These are phyloP conservation scores for Apophysomyces sp. DNA, from an alignment of 371 early-diverging fungal species.

Conservation along the genomic window DNA sequence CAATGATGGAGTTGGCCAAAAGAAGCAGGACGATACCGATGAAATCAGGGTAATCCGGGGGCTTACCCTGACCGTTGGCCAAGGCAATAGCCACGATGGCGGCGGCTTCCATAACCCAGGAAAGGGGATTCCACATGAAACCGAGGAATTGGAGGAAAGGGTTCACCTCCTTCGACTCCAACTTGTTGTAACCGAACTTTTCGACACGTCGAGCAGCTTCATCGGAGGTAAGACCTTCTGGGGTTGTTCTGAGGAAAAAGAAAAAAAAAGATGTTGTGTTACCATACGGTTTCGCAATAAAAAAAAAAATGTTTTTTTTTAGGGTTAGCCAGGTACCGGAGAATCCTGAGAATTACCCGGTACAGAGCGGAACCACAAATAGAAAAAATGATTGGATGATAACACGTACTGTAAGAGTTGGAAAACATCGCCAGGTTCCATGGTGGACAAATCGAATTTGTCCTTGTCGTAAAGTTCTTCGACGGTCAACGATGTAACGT, in stretches of 20 bases:
- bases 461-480: slow-evolving; percentile 79
- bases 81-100: slow-evolving; percentile 63
- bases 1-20: slow-evolving; percentile 79
- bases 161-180: slow-evolving; percentile 70
- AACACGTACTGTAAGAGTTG: slow-evolving; percentile 57
- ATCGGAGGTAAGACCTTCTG: slow-evolving; percentile 53
- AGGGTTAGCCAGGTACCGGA: neutral
- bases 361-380: slow-evolving; percentile 1
- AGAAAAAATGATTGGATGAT: neutral
- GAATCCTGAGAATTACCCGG: slow-evolving; percentile 2
- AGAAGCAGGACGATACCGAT: slow-evolving; percentile 76
- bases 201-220: slow-evolving; percentile 59
- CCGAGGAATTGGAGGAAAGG: slow-evolving; percentile 79
- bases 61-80: slow-evolving; percentile 59
- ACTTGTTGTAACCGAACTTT: slow-evolving; percentile 67
- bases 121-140: slow-evolving; percentile 77
- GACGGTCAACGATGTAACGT: slow-evolving; percentile 31
- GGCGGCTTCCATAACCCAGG: slow-evolving; percentile 74
- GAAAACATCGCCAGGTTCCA: slow-evolving; percentile 65
- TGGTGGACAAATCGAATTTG: slow-evolving; percentile 72
- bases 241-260: slow-evolving; percentile 40
- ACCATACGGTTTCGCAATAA: neutral
- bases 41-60: slow-evolving; percentile 78
- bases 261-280: slow-evolving; percentile 1
- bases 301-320: neutral